phyloP scores from a whole-genome alignment of 148 eudicot genomes.

The Silene latifolia region DNA sequence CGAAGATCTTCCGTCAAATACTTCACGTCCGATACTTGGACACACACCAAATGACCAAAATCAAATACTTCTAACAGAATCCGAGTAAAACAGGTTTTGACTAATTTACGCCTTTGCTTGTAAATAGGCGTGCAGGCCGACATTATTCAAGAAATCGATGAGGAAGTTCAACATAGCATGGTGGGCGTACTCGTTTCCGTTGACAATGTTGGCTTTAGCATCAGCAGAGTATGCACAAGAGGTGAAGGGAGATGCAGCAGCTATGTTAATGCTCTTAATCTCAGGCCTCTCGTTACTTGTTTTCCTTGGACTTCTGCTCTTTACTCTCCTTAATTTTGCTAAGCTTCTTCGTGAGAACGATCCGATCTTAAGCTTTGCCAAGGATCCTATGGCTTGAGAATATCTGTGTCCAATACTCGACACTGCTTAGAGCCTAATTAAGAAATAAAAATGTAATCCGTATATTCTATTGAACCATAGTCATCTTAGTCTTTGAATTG shows the following conservation, averaged over 20 bases:
- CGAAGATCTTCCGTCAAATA: too few species aligned
- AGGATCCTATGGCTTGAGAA: constrained; percentile 25
- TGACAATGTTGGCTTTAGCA: constrained; percentile 52
- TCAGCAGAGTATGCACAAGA: constrained; percentile 46
- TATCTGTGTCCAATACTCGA: not conserved
- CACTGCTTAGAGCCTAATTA: not conserved
- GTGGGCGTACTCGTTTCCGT: constrained; percentile 77
- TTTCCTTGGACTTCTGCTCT: constrained; percentile 44
- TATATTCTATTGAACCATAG: not conserved
- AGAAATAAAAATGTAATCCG: too few species aligned
- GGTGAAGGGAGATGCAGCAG: constrained; percentile 34
- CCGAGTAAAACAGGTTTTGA: not conserved
- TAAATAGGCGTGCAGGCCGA: constrained; percentile 59
- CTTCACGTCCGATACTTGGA: too few species aligned
- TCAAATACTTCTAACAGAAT: too few species aligned
- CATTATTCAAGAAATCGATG: constrained; percentile 68
- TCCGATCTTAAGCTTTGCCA: constrained; percentile 36
- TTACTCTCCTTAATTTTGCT: constrained; percentile 47
- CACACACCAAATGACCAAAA: too few species aligned
- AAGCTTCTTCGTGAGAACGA: constrained; percentile 40
- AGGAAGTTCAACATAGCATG: constrained; percentile 56
- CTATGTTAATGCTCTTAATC: constrained; percentile 35
- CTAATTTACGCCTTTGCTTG: not conserved
- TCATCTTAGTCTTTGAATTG: too few species aligned
- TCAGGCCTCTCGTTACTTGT: constrained; percentile 52